Evolutionary conservation across 768 basidiomycete species (phyloP), one percentile per base, ranked within the genome.

Genomic region (Clathrus columnatus): DNA sequence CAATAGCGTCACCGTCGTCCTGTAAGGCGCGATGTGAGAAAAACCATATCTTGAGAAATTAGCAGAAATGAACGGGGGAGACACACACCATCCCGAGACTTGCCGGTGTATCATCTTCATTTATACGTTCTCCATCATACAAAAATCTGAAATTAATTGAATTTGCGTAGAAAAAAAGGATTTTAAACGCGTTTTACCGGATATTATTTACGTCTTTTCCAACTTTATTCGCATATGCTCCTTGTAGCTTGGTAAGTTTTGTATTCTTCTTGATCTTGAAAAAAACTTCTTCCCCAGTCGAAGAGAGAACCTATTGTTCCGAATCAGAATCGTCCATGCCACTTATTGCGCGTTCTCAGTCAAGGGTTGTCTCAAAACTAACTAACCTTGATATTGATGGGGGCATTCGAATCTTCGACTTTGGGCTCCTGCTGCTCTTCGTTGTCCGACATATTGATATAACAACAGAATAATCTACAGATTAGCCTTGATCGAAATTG

Each of bases 201-300:
- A 96, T 93, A 64, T 84, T 87, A 60, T 66, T 61, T 18, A 91
- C 85, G 61, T 94, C 91, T 69, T 92, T 92, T 56, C 92, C 92
- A 16, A 95, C 91, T 65, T 93, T 92, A 67, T 75, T 82, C 54
- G 92, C 92, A 70, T 96, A 96, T 44, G 92, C 92, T 58, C 82
- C 87, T 67, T 92, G 89, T 23, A 95, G 80, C 74, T 95, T 96
- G 76, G 83, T 87, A 62, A 96, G 72, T 74, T 87, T 92, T 44
- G 92, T 94, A 70, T 79, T 87, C 65, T 86, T 82, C 73, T 94
- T 96, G 73, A 96, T 94, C 79, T 96, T 95, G 80, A 96, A 96
- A 72, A 87, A 95, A 24, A 95, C 89, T 68, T 94, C 91, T 29
- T 93, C 89, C 56, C 89, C 90, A 11, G 72, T 68, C 32, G 85